phyloP scores from a whole-genome alignment of 306 rosid species.

The Quercus mongolica region DNA sequence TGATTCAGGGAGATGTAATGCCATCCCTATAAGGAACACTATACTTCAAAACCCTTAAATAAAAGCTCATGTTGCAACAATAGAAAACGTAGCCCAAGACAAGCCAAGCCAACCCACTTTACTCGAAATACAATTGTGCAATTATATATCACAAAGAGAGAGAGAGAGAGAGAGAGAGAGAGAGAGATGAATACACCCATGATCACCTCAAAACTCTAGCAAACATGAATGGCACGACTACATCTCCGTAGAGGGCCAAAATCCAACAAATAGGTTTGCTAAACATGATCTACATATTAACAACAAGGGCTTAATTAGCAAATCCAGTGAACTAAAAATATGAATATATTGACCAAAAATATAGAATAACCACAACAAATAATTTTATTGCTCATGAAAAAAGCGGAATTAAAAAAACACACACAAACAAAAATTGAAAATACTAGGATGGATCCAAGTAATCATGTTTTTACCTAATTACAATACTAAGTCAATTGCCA shows the following conservation, averaged over 20 bases:
- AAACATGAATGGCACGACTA: slow-evolving; percentile 73
- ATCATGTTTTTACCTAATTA: background rate
- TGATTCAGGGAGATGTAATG: background rate
- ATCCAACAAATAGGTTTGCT: slow-evolving; percentile 97
- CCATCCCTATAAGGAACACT: background rate
- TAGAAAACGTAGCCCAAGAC: background rate
- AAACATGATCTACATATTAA: slow-evolving; percentile 66
- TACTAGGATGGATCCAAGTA: background rate
- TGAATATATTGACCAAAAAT: background rate
- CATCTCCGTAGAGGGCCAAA: slow-evolving; percentile 82
- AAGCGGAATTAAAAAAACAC: too few relatives aligned
- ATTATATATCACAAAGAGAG: background rate
- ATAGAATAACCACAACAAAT: background rate
- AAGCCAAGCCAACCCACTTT: background rate
- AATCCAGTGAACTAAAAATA: background rate
- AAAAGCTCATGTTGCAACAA: background rate
- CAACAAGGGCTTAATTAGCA: slow-evolving; percentile 16
- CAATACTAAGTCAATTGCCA: background rate
- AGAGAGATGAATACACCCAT: slow-evolving; percentile 4
- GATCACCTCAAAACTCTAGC: slow-evolving; percentile 79
- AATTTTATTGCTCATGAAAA: too few relatives aligned
- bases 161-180: background rate
- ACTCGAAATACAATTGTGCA: background rate
- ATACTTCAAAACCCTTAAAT: background rate
- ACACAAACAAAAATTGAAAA: background rate